phyloP scores from a whole-genome alignment of 169 alveolate species.

The Amoebophrya sp. region DNA sequence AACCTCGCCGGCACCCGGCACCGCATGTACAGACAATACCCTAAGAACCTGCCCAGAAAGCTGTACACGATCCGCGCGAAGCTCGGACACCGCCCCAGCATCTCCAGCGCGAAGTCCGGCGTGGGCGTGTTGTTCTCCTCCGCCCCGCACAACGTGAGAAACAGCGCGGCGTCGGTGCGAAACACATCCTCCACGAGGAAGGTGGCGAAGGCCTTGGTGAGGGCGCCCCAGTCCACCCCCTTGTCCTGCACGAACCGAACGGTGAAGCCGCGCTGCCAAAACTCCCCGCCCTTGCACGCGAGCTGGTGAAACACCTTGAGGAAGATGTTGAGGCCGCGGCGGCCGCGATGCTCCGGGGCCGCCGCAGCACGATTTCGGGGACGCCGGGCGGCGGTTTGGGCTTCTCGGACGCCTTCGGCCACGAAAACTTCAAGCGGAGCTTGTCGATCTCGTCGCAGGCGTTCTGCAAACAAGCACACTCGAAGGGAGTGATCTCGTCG shows the following conservation, averaged over 20 bases:
- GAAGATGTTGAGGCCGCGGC: neutral
- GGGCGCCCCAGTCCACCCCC: neutral
- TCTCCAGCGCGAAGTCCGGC: neutral
- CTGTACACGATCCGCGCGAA: neutral
- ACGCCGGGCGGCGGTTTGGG: neutral
- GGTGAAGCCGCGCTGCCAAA: neutral
- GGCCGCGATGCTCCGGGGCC: neutral
- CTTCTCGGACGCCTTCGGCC: neutral
- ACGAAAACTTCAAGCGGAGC: neutral
- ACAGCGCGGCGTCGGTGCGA: neutral
- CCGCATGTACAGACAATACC: neutral
- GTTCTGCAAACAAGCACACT: neutral
- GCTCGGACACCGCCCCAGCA: neutral
- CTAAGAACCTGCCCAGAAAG: neutral
- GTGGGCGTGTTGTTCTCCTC: neutral
- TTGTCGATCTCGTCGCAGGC: neutral
- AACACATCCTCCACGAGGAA: neutral
- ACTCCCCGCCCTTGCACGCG: neutral
- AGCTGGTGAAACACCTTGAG: neutral
- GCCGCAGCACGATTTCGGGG: neutral
- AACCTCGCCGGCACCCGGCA: neutral
- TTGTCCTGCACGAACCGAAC: neutral
- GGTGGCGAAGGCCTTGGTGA: neutral
- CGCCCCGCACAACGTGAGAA: neutral
- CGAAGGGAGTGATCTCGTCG: neutral